Evolutionary conservation across 305 asterid species (phyloP), one percentile per base, ranked within the genome.

Genomic region (Salvia sclarea): DNA sequence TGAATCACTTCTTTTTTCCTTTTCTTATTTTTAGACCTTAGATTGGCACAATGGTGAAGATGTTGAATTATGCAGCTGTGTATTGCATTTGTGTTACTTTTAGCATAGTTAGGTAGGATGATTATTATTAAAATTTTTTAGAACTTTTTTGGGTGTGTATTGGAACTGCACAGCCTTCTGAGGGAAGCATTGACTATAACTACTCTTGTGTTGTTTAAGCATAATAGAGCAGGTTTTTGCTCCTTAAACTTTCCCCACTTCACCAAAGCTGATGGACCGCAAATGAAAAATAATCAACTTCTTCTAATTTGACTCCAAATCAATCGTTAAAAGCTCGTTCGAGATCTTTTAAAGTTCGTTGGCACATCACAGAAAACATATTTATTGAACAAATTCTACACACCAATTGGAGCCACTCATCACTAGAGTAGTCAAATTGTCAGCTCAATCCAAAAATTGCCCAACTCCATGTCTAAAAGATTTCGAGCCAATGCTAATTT

Each of bases 121-220:
- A 38, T 38, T 9, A 2, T 21, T 8, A 5, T 41, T n/a, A n/a
- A n/a, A n/a, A n/a, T 21, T 20, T 13, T 43, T 41, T 22, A 41
- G 24, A 61, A 24, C 40, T 41, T 61, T 35, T 50, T n/a, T 24
- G 49, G 48, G 48, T 33, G 50, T 60, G 50, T 37, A 75, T 56
- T 54, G 57, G 48, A 50, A 68, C 58, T 62, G 64, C 78, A 64
- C 68, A 43, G 54, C 70, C 58, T 68, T 81, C 44, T 59, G 68
- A 37, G 74, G 61, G 64, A 54, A 14, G 44, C 66, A 60, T 48
- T 72, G 67, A 64, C 31, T 43, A 24, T 66, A 16, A 57, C 55
- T 64, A 68, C 57, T 68, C 30, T 22, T 58, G 73, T 69, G 47
- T 49, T 66, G 10, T 73, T 57, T 52, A 53, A 63, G 43, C 75